These are phyloP conservation scores for Lasiosphaeriaceae sp. DNA, from an alignment of 495 filamentous ascomycete genomes.

Conservation along the genomic window DNA sequence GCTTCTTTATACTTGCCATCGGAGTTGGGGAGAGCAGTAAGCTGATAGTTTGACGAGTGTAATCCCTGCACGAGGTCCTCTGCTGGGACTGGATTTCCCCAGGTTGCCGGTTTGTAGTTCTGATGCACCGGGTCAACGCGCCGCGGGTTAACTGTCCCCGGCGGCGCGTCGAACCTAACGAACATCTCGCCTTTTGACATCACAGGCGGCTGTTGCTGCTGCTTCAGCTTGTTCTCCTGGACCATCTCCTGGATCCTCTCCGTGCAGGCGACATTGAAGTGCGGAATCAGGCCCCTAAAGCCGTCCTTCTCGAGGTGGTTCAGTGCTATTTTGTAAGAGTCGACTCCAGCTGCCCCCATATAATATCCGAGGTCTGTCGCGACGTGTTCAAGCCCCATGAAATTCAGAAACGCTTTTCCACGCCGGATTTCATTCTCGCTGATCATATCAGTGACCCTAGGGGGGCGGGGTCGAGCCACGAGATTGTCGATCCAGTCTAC, in stretches of 20 bases:
- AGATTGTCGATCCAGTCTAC: background rate
- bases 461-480: background rate
- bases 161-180: conserved; percentile 14
- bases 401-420: conserved; percentile 9
- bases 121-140: conserved; percentile 1
- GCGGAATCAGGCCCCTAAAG: background rate
- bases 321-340: conserved; percentile 4
- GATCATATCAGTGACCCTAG: conserved; percentile 10
- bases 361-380: conserved; percentile 9
- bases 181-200: conserved; percentile 9
- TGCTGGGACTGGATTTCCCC: background rate
- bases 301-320: conserved; percentile 2
- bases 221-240: background rate
- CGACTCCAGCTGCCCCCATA: background rate
- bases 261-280: background rate
- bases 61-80: background rate
- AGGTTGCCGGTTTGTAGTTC: background rate
- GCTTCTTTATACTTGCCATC: too few relatives aligned
- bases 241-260: background rate
- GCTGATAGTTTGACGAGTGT: background rate
- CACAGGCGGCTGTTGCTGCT: background rate
- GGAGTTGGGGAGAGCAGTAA: background rate
- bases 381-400: conserved; percentile 9
- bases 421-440: conserved; percentile 4
- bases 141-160: conserved; percentile 13